Base-by-base conservation (phyloP, 306 rosid species). In the Lupinus albus region DNA sequence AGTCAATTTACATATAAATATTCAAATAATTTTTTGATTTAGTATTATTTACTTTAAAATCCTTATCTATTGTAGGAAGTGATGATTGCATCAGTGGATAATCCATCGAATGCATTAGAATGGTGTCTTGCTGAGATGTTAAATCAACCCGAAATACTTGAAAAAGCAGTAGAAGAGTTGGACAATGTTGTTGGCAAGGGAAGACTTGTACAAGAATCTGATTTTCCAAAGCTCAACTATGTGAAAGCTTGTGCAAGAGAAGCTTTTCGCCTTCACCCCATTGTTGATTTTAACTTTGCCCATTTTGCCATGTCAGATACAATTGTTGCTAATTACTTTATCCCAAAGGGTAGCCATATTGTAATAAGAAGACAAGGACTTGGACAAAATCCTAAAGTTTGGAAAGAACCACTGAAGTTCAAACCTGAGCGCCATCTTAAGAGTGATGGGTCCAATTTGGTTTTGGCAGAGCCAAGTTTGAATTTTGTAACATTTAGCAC, bases 261-360 rank as follows among this genome's bases (percentile, higher is more conserved):
- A 52, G 68, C 76, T 0, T 42, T 48, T 17, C 35, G 84, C 6
- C 68, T 76, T 14, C 88, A 81, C 12, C 91, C 84, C 4, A 11
- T 81, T 20, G 63, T 14, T 0, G 61, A 76, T 0, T 74, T 79
- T 15, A 73, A 39, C 21, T 4, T 63, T 45, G 81, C 84, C 13
- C 84, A 73, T 28, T 56, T 73, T 2, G n/a, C 81, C 0, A 16
- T 14, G 12, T n/a, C 39, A 11, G 76, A 86, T 10, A 46, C 59
- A 4, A 3, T 38, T 1, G 81, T 83, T 38, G 16, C 81, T 3
- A 76, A 73, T 15, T 78, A 79, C 78, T 36, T 78, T 20, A 80
- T 86, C 61, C 83, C 86, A 3, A 78, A 86, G 15, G 84, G 76
- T 0, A 81, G 87, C 35, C 70, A 64, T 7, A 68, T 83, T 0